These are phyloP conservation scores for Leishmania tropica DNA, from an alignment of 208 protist genomes.

Conservation along the genomic window DNA sequence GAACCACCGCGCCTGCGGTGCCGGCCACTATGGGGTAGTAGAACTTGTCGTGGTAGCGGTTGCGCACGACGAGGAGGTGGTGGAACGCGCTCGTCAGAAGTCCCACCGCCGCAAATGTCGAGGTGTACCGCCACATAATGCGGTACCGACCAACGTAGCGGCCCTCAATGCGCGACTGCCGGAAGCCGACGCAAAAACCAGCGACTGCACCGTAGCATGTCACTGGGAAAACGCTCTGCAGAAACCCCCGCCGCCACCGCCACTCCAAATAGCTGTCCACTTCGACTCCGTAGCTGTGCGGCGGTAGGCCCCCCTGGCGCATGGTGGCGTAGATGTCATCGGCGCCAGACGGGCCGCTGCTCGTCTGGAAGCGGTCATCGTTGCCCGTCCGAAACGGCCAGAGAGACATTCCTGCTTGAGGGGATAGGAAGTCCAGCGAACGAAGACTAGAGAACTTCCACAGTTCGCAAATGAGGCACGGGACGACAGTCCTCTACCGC, in stretches of 20 bases:
- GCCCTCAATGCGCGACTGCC: constrained; percentile 71
- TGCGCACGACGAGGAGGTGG: constrained; percentile 77
- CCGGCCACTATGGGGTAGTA: constrained; percentile 80
- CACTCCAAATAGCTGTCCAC: constrained; percentile 78
- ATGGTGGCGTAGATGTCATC: constrained; percentile 79
- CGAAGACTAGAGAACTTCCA: neutral
- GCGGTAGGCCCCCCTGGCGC: constrained; percentile 53
- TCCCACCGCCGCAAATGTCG: constrained; percentile 73
- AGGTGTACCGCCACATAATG: constrained; percentile 84
- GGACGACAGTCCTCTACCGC: neutral
- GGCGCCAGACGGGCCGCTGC: neutral
- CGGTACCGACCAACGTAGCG: constrained; percentile 81
- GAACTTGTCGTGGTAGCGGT: constrained; percentile 77
- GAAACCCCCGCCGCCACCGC: constrained; percentile 77
- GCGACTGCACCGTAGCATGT: constrained; percentile 63
- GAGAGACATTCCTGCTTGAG: constrained; percentile 46
- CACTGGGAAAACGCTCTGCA: constrained; percentile 83
- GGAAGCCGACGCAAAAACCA: constrained; percentile 72
- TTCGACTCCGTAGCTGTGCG: constrained; percentile 66
- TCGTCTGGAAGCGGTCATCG: constrained; percentile 79
- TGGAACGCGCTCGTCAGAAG: constrained; percentile 76
- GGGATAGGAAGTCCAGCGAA: neutral
- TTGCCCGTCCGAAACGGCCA: constrained; percentile 91
- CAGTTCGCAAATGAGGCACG: neutral
- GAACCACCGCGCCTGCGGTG: constrained; percentile 36